Percentiles rank a stretch among this genome's conserved stretches.
phyloP scores from a whole-genome alignment of 352 stramenopile species.

The Phytophthora pinifolia region DNA sequence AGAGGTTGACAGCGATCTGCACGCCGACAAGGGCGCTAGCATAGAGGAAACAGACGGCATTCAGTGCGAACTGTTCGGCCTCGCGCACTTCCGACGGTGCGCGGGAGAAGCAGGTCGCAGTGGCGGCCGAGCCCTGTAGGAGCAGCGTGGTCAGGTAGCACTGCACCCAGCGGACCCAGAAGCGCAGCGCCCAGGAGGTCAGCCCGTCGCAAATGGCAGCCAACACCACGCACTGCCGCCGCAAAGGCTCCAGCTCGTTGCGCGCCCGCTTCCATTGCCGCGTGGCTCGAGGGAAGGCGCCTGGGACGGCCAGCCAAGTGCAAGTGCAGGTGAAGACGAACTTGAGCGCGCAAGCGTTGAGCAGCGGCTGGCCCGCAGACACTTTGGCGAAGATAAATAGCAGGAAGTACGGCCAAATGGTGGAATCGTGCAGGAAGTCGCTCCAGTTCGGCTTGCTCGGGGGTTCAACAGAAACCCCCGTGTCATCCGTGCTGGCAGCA shows the following conservation, averaged over 20 bases:
- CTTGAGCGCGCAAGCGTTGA: conserved; percentile 60
- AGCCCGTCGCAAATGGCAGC: conserved; percentile 56
- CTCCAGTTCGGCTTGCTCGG: conserved; percentile 25
- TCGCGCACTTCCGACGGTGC: conserved; percentile 52
- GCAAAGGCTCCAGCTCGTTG: conserved; percentile 46
- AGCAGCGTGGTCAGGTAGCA: conserved; percentile 47
- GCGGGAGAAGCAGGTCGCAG: conserved; percentile 37
- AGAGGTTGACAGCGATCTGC: conserved; percentile 68
- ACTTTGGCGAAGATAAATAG: conserved; percentile 54
- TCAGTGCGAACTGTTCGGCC: conserved; percentile 60
- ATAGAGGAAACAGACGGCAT: conserved; percentile 56
- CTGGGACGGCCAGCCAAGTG: conserved; percentile 65
- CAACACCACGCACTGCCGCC: conserved; percentile 53
- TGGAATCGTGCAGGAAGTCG: conserved; percentile 72
- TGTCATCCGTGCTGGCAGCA: not conserved
- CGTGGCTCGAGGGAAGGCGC: conserved; percentile 55
- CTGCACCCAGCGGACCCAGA: conserved; percentile 61
- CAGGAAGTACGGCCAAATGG: conserved; percentile 75
- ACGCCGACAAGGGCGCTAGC: conserved; percentile 59
- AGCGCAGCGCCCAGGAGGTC: conserved; percentile 54
- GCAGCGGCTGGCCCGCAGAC: conserved; percentile 36
- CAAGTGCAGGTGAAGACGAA: conserved; percentile 69
- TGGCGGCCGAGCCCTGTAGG: conserved; percentile 18
- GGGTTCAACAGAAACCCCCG: conserved; percentile 1
- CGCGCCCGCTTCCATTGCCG: conserved; percentile 49